phyloP scores from a whole-genome alignment of 495 filamentous ascomycete species.

The Penicillium angulare region DNA sequence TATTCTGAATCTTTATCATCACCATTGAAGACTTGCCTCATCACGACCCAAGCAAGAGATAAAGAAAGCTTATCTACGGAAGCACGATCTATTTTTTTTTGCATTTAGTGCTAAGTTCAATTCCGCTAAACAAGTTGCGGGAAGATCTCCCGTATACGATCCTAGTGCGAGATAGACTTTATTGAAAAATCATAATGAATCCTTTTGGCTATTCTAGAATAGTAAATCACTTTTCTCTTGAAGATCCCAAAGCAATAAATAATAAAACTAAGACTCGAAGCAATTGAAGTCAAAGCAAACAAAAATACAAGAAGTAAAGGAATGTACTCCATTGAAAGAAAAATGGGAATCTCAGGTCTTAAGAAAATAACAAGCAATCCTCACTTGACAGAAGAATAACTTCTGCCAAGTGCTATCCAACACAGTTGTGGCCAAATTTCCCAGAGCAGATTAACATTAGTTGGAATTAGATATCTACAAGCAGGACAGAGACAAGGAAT shows the following conservation, averaged over 20 bases:
- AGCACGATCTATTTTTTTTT: too few relatives aligned
- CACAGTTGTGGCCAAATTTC: conserved; percentile 6
- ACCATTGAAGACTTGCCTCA: too few relatives aligned
- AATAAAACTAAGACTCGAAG: background rate
- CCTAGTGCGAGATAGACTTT: too few relatives aligned
- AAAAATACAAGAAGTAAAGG: conserved; percentile 15
- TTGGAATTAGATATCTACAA: conserved; percentile 44
- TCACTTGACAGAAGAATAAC: conserved; percentile 8
- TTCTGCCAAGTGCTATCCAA: conserved; percentile 9
- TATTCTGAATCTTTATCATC: too few relatives aligned
- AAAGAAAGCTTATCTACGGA: too few relatives aligned
- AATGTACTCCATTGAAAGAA: conserved; percentile 41
- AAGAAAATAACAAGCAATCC: conserved; percentile 15
- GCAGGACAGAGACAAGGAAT: conserved; percentile 15
- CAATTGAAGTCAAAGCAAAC: background rate
- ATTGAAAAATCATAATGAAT: too few relatives aligned
- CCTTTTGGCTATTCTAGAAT: too few relatives aligned
- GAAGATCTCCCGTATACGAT: too few relatives aligned
- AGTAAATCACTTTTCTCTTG: too few relatives aligned
- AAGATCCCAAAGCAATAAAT: background rate
- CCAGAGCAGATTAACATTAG: conserved; percentile 37
- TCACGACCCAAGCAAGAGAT: too few relatives aligned
- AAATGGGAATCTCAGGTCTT: conserved; percentile 15
- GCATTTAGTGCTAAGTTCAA: too few relatives aligned
- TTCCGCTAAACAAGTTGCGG: too few relatives aligned